A percentile compares a stretch with the other conserved stretches of the same genome.
Conservation (phyloP, 1,284 basidiomycete genomes). For the Boletus subluridellus region DNA sequence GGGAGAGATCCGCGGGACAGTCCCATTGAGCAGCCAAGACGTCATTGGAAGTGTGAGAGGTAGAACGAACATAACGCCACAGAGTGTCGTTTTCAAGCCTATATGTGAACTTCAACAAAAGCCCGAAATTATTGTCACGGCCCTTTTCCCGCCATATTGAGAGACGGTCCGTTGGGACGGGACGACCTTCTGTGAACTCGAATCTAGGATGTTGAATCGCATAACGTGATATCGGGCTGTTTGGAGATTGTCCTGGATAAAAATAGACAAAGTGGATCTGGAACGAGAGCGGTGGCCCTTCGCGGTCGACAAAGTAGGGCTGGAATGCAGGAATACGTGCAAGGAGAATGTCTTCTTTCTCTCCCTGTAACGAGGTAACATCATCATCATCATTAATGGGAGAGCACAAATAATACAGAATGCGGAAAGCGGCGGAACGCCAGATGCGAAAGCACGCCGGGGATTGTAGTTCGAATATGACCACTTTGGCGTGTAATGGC, state of each 20-base stretch:
- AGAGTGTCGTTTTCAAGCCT: no score
- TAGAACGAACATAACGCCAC: accelerated
- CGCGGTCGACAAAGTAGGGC: not conserved
- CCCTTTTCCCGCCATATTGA: no score
- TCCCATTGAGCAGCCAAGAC: not conserved
- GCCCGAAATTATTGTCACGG: no score
- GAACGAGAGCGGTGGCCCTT: not conserved
- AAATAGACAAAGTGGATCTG: not conserved
- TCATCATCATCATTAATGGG: no score
- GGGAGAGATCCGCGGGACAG: not conserved
- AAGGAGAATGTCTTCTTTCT: not conserved
- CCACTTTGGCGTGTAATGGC: not conserved
- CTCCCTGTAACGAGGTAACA: not conserved
- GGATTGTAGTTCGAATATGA: constrained; percentile 8
- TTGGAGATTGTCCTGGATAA: not conserved
- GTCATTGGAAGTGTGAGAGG: not conserved
- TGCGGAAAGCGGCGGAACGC: not conserved
- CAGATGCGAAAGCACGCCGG: not conserved
- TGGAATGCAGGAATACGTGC: not conserved
- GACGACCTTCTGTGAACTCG: no score
- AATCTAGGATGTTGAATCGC: not conserved
- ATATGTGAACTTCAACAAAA: no score
- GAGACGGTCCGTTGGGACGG: no score
- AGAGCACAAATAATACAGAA: not conserved
- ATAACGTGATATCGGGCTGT: not conserved